Base-by-base conservation (phyloP, 2,329 filamentous ascomycete species). In the Ambrosiella xylebori region DNA sequence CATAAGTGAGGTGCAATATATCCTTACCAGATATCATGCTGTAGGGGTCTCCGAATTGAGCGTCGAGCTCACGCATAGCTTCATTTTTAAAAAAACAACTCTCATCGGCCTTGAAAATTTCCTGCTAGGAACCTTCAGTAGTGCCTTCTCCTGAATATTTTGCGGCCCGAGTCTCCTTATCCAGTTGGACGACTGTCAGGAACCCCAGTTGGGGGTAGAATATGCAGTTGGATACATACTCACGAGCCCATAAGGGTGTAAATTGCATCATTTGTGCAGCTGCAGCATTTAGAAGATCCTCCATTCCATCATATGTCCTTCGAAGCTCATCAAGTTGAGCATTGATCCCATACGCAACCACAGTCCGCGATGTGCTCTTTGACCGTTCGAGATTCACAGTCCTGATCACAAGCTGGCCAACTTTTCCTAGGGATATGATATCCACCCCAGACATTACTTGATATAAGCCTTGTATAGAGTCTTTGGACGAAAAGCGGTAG, bases 131-230 rank as follows among this genome's bases (percentile, higher is more conserved):
- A 58, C 82, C 81, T 13, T 75, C 73, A 1, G 71, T 66, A 2
- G 73, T 67, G 0, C 75, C 86, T 63, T 81, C 76, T 63, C 84
- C 90, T 9, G 78, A 71, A 0, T 79, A 77, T 52, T 75, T 71
- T 0, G 80, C 80, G 1, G 77, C 81, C 1, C 73, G 67, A 12
- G 65, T 61, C 50, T 68, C 64, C 8, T 61, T 59, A 63, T 88
- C 79, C 2, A 83, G 68, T 1, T 77, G 77, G 13, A 95, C 82
- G 0, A 85, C 82, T 1, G 89, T 86, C 41, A 96, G 77, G 66
- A 96, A 98, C 0, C 93, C 93, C 41, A 96, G 79, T 65, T 95
- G 89, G 0, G 90, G 91, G 61, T 95, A 85, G 67, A 93, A 95
- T 15, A 93, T 85, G 62, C 94, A 94, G 57, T 90, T 90, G 39